Conservation (phyloP, 2,329 filamentous ascomycete genomes). For the Phialophora macrospora region DNA sequence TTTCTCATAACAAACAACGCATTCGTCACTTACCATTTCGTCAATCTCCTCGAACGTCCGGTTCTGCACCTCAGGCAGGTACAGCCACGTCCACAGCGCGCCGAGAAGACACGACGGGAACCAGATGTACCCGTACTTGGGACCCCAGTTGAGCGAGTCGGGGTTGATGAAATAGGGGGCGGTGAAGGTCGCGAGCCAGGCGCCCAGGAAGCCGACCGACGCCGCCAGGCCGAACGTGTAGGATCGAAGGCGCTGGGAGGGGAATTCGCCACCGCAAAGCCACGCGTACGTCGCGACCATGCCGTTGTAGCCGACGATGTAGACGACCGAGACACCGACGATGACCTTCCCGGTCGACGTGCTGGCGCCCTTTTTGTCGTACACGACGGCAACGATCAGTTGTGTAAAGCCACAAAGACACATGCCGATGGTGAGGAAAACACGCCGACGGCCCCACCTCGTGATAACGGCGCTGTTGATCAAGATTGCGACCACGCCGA, state of each 20-base stretch:
- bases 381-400: slow-evolving; percentile 60
- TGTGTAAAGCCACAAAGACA: slow-evolving; percentile 60
- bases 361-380: slow-evolving; percentile 51
- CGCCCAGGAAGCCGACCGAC: slow-evolving; percentile 60
- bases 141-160: slow-evolving; percentile 60
- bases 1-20: not conserved
- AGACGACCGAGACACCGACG: slow-evolving; percentile 59
- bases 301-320: slow-evolving; percentile 61
- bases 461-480: slow-evolving; percentile 61
- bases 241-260: slow-evolving; percentile 61
- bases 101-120: slow-evolving; percentile 37
- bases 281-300: slow-evolving; percentile 63
- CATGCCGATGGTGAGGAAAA: slow-evolving; percentile 60
- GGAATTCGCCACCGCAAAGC: slow-evolving; percentile 60
- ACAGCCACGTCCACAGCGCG: slow-evolving; percentile 40
- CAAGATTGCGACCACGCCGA: slow-evolving; percentile 61
- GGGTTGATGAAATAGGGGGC: slow-evolving; percentile 66
- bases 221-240: slow-evolving; percentile 63
- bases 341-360: slow-evolving; percentile 49
- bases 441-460: slow-evolving; percentile 58
- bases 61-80: slow-evolving; percentile 60
- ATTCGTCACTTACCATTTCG: slow-evolving; percentile 37
- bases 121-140: slow-evolving; percentile 64
- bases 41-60: slow-evolving; percentile 41
- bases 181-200: slow-evolving; percentile 64